phyloP scores from a whole-genome alignment of 352 stramenopile species.

The Globisporangium uncinulatum region DNA sequence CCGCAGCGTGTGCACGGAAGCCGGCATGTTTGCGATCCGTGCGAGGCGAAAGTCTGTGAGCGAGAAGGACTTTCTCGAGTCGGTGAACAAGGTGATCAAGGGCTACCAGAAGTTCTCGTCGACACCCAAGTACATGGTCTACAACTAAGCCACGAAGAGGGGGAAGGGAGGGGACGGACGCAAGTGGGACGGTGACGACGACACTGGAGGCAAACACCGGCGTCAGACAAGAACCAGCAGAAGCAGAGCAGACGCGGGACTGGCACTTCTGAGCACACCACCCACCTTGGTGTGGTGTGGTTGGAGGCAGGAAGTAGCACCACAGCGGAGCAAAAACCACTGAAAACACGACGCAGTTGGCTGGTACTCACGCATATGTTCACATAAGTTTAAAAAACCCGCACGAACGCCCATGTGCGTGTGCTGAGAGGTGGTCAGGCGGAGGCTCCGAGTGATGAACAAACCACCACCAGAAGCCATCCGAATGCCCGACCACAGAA shows the following conservation, averaged over 20 bases:
- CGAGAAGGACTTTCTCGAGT: constrained; percentile 99
- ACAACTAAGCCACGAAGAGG: constrained; percentile 76
- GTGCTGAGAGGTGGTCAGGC: no score
- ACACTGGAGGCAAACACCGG: no score
- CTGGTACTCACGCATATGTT: constrained; percentile 9
- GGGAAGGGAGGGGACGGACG: neutral
- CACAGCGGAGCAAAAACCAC: neutral
- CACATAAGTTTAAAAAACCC: constrained; percentile 12
- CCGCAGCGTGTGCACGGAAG: constrained; percentile 97
- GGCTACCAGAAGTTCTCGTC: constrained; percentile 99
- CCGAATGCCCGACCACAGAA: no score
- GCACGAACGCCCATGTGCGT: no score
- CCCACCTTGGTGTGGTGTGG: no score
- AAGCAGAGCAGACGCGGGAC: no score
- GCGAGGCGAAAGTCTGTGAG: constrained; percentile 97
- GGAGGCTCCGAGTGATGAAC: no score
- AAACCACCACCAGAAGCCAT: no score
- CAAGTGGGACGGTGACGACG: neutral
- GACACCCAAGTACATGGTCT: constrained; percentile 99
- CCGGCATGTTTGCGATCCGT: constrained; percentile 98
- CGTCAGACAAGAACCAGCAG: no score
- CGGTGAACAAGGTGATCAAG: constrained; percentile 99
- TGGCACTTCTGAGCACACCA: no score
- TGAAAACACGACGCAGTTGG: constrained; percentile 1
- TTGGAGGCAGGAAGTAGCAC: no score